Base-by-base conservation (phyloP, 2,329 filamentous ascomycete species). In the Cladosporium sp. region DNA sequence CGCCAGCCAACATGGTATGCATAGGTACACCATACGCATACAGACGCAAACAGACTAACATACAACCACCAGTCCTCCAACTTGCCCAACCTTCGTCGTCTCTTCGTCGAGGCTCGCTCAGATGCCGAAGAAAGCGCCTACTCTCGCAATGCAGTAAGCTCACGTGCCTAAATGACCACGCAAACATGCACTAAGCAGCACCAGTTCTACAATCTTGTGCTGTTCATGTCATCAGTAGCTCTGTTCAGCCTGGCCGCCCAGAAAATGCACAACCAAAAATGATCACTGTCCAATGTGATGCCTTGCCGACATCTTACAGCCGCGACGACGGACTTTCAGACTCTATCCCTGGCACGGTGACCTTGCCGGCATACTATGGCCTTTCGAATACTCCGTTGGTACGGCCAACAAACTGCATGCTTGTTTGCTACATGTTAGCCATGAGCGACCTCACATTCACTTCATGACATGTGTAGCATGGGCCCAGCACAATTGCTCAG, bases 141-240 rank as follows among this genome's bases (percentile, higher is more conserved):
- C 66, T 97, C 94, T 14, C 83, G 94, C 65, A 95, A 88, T 75
- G 94, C 94, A 55, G 94, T 97, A 78, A 17, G n/a, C 25, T 20
- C 54, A 25, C 9, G 49, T 40, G 43, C 38, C 59, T 17, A 22
- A 20, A 8, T 19, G 3, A 9, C 20, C 11, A 36, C 20, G 9
- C 12, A 40, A 3, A 7, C 19, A 9, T 5, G 15, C 25, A 34
- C 49, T 59, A 20, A 54, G 5, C 1, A 11, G 3, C 0, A 2
- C 17, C 12, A 96, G 94, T 99, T 99, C 74, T 99, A 99, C 77
- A 97, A 99, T 70, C 85, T 96, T 0, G 92, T 97, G 1, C 80
- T 97, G 2, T 99, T 97, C 78, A 93, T 99, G 81, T 94, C 92
- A 22, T 97, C 94, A 0, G 89, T 99, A 22, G 92, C 93, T 7